Percentiles rank a stretch among this genome's conserved stretches.
Evolutionary conservation across 2,329 filamentous ascomycete genomes (phyloP).

Genomic region (Neonectria magnoliae): DNA sequence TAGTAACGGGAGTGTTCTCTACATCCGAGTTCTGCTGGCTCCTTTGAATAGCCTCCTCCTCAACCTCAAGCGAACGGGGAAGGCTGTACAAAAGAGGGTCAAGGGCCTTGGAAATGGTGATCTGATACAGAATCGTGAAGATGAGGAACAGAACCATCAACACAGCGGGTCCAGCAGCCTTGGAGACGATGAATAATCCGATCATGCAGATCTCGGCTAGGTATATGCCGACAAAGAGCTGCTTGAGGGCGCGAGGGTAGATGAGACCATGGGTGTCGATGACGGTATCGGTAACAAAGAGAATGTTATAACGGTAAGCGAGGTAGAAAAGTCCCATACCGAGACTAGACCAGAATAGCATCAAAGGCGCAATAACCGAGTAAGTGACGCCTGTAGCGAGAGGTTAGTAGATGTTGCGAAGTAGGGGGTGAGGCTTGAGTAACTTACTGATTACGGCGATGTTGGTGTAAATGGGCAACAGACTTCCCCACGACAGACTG

Average conservation of each 20-base stretch:
- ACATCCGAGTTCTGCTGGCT: constrained; percentile 42
- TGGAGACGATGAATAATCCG: constrained; percentile 79
- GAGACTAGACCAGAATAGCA: constrained; percentile 81
- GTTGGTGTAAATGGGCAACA: constrained; percentile 79
- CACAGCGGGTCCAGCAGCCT: constrained; percentile 74
- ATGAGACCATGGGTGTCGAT: constrained; percentile 90
- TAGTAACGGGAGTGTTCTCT: constrained; percentile 33
- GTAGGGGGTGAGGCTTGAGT: neutral
- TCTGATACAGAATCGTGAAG: constrained; percentile 80
- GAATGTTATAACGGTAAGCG: constrained; percentile 86
- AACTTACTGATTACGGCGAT: constrained; percentile 73
- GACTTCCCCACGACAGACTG: constrained; percentile 79
- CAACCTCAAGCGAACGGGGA: constrained; percentile 67
- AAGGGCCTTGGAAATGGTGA: constrained; percentile 75
- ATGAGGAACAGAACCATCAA: constrained; percentile 80
- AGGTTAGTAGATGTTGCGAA: constrained; percentile 30
- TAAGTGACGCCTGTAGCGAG: constrained; percentile 71
- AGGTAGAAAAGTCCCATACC: constrained; percentile 84
- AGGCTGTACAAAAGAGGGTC: constrained; percentile 77
- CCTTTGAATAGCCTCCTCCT: constrained; percentile 52
- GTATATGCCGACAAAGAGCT: constrained; percentile 84
- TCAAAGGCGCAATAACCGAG: constrained; percentile 83
- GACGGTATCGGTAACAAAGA: constrained; percentile 81
- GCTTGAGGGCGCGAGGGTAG: constrained; percentile 89
- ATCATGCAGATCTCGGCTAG: constrained; percentile 82